Base-by-base conservation (phyloP, 129 eudicot species). In the Artemisia annua region DNA sequence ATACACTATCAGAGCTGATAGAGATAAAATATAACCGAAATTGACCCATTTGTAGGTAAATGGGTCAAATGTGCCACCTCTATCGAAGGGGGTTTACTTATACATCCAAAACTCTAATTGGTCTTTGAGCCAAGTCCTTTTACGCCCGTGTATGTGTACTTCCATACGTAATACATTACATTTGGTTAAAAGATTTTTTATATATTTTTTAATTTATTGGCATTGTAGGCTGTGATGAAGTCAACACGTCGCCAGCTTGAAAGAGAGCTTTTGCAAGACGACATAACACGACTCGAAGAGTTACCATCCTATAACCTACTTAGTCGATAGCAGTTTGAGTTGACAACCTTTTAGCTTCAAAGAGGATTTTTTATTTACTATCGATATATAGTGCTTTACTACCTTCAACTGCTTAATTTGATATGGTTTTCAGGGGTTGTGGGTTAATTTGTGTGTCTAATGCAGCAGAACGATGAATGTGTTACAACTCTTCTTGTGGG, bases 231-330 rank as follows among this genome's bases (percentile, higher is more conserved):
- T 43, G 97, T 94, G 81, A 94, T 94, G 99, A 94, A 94, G 81
- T 88, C 99, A 56, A 94, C 99, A 44, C 92, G 99, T 22, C 89
- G 93, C 12, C 97, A 90, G 70, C 93, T 94, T 76, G 99, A 94
- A 85, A 84, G 78, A 30, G 99, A 94, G 80, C 96, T 94, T 76
- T 62, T 94, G 79, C 88, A 84, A 73, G 99, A 90, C 66, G 96
- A 88, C 81, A 48, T 94, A 68, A 85, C 80, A 54, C 87, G 89
- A 63, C 89, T 94, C 11, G 97, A 94, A 84, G 97, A 94, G 39
- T 72, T 94, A 83, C 97, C 99, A 15, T 90, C 99, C 4, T 90
- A 87, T 75, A 77, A 72, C 76, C 97, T 90, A 77, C 96, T 94
- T 73, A 54, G 77, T 73, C 82, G 85, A 74, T 90, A 82, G 82